phyloP scores from a whole-genome alignment of 2,329 filamentous ascomycete species.

The Ceratocystis huliohia region DNA sequence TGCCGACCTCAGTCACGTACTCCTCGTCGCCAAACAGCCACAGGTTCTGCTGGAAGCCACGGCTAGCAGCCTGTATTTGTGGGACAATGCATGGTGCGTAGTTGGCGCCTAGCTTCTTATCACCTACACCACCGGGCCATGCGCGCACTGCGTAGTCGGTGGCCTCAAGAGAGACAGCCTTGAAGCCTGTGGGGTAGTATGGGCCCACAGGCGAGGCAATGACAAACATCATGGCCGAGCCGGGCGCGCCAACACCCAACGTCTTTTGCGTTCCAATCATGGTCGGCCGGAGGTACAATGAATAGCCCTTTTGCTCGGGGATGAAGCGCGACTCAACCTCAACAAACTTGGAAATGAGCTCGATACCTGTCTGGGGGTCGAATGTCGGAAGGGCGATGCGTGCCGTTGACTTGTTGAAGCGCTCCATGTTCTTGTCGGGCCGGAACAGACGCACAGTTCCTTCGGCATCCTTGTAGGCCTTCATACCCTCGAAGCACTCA shows the following conservation, averaged over 20 bases:
- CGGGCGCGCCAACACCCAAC: constrained; percentile 82
- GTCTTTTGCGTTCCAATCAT: constrained; percentile 96
- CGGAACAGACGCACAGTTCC: constrained; percentile 79
- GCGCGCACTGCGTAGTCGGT: constrained; percentile 94
- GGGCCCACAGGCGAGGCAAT: constrained; percentile 95
- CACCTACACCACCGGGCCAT: constrained; percentile 93
- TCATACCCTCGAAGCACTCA: constrained; percentile 98
- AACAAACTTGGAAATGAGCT: constrained; percentile 69
- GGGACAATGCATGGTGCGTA: constrained; percentile 99
- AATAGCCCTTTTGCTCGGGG: constrained; percentile 75
- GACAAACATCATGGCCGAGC: constrained; percentile 81
- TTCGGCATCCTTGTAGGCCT: constrained; percentile 83
- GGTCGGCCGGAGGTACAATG: constrained; percentile 86
- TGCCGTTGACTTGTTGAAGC: constrained; percentile 79
- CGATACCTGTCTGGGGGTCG: constrained; percentile 57
- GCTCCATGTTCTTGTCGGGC: constrained; percentile 90
- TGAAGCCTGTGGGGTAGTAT: constrained; percentile 98
- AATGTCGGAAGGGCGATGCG: constrained; percentile 91
- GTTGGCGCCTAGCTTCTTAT: constrained; percentile 97
- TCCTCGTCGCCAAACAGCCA: constrained; percentile 96
- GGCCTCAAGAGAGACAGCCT: constrained; percentile 87
- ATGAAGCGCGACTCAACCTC: constrained; percentile 82
- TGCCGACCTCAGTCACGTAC: constrained; percentile 92
- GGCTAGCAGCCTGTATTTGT: constrained; percentile 77
- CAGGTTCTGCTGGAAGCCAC: constrained; percentile 94